Base-by-base conservation (phyloP, 2,329 filamentous ascomycete species). In the Ceratocystis cubensis region DNA sequence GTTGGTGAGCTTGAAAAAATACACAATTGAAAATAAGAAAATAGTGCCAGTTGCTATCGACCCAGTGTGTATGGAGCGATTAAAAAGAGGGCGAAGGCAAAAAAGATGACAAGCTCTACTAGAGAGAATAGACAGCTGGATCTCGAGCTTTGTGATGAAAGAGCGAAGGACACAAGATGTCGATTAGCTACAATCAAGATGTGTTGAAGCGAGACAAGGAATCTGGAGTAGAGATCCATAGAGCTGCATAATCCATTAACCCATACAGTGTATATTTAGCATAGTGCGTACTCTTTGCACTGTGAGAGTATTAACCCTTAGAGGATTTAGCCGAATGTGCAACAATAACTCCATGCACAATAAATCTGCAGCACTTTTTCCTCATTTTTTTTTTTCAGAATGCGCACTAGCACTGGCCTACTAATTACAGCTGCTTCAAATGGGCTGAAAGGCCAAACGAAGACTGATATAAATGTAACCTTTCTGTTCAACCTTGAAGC, bases 181-280 rank as follows among this genome's bases (percentile, higher is more conserved):
- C 56, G 7, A 20, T 6, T 33, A 33, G 56, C 56, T 37, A 4
- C 28, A 57, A 22, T n/a, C 46, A 50, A 17, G 20, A 50, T 53
- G 53, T n/a, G 20, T 28, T 22, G 56, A 37, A 59, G 56, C 56
- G 56, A 59, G 17, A 37, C 56, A 59, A 15, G 56, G 56, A 37
- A 59, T 33, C 56, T 37, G 17, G 56, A 59, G 56, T 37, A 5
- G 56, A 59, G 56, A 59, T 59, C 17, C 56, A 59, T 37, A n/a
- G 56, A 59, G 56, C 25, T 59, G 56, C 56, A n/a, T 59, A 37
- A 37, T 22, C 25, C 13, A 37, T 15, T n/a, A 59, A 37, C 15
- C 15, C 56, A 20, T 37, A 33, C 56, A 59, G 56, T 59, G 28
- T n/a, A 10, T 0, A 3, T 8, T 0, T 3, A 4, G 2, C 3